Evolutionary conservation across 106 monocot genomes (phyloP), one percentile per base, ranked within the genome.

Genomic region (Dendrobium officinale): DNA sequence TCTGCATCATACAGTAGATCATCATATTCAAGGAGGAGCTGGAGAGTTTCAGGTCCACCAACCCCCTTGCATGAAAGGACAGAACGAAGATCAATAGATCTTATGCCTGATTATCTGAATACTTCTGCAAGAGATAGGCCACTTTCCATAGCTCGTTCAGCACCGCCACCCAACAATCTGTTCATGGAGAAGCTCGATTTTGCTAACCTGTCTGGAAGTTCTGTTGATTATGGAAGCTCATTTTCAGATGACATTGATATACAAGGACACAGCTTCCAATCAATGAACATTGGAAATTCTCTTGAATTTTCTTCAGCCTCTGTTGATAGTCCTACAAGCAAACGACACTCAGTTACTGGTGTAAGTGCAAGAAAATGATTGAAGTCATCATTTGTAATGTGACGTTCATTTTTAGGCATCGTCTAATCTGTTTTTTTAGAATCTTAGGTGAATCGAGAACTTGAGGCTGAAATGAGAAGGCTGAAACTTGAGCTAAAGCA

Each of bases 401-500:
- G 45, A 45, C 45, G 10, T 51, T 51, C 51, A 51, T 3, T 41
- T 49, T 18, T 48, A 18, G 33, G 42, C 43, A 74, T 43, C 17
- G 3, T 9, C 74, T 74, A 74, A 74, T n/a, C 33, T 13, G 13
- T 9, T 74, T 17, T 17, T 3, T 20, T 27, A 41, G 17, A 45
- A 43, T 67, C 72, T 13, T 76, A 86, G 85, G 40, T 43, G 24
- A 81, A 87, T 59, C 78, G 86, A 81, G 90, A 93, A 19, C 6
- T 87, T 77, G 96, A 93, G 82, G 83, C 87, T 11, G 96, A 96
- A 43, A 87, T 93, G 93, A 89, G 82, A 74, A 91, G 90, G 82
- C 77, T 96, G 66, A 91, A 78, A 72, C 85, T 90, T 9, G 96
- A 96, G 85, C 88, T 96, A 61, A 91, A 92, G 86, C 93, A 93